Evolutionary conservation across 768 basidiomycete genomes (phyloP).

Genomic region (Boletus reticulatus): DNA sequence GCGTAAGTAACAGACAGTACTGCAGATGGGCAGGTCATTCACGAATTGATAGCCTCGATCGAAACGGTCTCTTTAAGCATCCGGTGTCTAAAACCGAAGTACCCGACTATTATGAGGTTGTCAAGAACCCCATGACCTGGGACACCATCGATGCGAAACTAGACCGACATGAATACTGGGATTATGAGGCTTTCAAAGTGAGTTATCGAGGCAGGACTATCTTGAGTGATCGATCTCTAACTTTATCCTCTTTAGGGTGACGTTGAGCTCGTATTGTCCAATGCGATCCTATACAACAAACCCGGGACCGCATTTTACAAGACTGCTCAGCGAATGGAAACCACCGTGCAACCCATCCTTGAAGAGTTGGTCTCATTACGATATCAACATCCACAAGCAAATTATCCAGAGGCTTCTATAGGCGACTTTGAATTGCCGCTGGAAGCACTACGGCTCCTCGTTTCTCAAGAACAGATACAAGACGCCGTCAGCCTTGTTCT

Average conservation of each 20-base stretch:
- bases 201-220: constrained; percentile 1
- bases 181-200: constrained; percentile 72
- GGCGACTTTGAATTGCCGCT: constrained; percentile 79
- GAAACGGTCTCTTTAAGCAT: constrained; percentile 71
- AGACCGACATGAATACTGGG: constrained; percentile 80
- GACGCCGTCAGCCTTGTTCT: constrained; percentile 55
- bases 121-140: constrained; percentile 90
- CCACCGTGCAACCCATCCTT: constrained; percentile 36
- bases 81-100: constrained; percentile 80
- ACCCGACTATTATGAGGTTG: constrained; percentile 87
- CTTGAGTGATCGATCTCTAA: not conserved
- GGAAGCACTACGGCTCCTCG: constrained; percentile 52
- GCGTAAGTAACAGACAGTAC: constrained; percentile 44
- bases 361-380: constrained; percentile 23
- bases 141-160: constrained; percentile 76
- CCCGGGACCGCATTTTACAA: constrained; percentile 69
- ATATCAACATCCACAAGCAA: constrained; percentile 11
- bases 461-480: constrained; percentile 50
- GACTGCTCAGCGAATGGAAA: constrained; percentile 62
- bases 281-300: constrained; percentile 86
- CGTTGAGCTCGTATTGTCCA: constrained; percentile 77
- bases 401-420: constrained; percentile 26
- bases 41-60: constrained; percentile 58
- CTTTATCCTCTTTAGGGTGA: constrained; percentile 53
- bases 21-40: not conserved